Evolutionary conservation across 371 early-diverging fungal species (phyloP).

Genomic region (Entomophthora muscae): DNA sequence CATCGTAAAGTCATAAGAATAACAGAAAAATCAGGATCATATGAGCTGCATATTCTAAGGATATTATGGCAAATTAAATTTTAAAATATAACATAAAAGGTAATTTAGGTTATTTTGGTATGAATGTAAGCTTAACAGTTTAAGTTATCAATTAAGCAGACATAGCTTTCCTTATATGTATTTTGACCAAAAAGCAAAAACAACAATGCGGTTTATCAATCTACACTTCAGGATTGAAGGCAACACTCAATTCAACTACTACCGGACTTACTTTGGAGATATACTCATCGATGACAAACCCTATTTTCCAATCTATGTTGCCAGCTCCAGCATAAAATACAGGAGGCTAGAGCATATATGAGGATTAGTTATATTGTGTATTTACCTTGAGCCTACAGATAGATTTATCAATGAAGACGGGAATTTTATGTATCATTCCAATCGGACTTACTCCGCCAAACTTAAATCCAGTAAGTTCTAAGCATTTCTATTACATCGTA

Average conservation of each 20-base stretch:
- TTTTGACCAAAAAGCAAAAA: too few relatives aligned
- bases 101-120: too few relatives aligned
- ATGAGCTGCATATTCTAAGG: too few relatives aligned
- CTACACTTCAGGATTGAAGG: too few relatives aligned
- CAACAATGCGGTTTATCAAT: too few relatives aligned
- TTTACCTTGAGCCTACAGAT: not conserved
- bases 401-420: not conserved
- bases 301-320: not conserved
- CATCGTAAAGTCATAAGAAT: too few relatives aligned
- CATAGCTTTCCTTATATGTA: too few relatives aligned
- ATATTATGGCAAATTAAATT: too few relatives aligned
- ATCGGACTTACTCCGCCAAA: not conserved
- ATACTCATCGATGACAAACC: not conserved
- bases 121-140: too few relatives aligned
- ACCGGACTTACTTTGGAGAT: not conserved
- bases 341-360: not conserved
- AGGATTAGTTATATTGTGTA: not conserved
- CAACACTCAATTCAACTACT: not conserved
- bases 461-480: not conserved
- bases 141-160: too few relatives aligned
- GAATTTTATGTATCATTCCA: not conserved
- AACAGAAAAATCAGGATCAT: too few relatives aligned
- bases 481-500: not conserved
- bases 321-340: not conserved
- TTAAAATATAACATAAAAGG: too few relatives aligned